These are phyloP conservation scores for Aspergillus ellipticus DNA, from an alignment of 495 filamentous ascomycete genomes.

Conservation along the genomic window DNA sequence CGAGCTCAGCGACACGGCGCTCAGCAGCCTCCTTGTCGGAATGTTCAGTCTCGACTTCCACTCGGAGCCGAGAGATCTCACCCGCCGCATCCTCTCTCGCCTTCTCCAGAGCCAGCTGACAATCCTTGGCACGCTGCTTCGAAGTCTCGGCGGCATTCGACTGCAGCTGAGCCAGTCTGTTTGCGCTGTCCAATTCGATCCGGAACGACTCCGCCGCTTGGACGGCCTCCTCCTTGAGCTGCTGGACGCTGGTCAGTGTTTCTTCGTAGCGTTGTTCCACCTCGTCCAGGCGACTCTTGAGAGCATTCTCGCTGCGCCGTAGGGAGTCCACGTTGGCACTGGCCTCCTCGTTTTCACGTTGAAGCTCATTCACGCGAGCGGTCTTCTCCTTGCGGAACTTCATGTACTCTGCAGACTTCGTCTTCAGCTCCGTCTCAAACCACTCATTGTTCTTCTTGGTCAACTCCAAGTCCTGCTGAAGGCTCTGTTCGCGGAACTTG, in stretches of 20 bases:
- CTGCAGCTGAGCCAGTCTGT: slow-evolving; percentile 79
- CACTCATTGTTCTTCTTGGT: slow-evolving; percentile 87
- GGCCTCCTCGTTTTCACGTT: slow-evolving; percentile 83
- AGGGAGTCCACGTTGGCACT: slow-evolving; percentile 70
- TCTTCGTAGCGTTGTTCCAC: slow-evolving; percentile 84
- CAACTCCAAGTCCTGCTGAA: slow-evolving; percentile 84
- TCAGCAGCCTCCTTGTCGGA: slow-evolving; percentile 67
- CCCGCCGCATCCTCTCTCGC: slow-evolving; percentile 76
- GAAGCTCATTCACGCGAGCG: slow-evolving; percentile 77
- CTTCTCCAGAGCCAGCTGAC: slow-evolving; percentile 71
- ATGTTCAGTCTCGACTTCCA: slow-evolving; percentile 79
- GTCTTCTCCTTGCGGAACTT: slow-evolving; percentile 95
- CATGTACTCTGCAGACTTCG: slow-evolving; percentile 75
- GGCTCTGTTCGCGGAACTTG: slow-evolving; percentile 81
- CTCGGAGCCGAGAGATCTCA: slow-evolving; percentile 71
- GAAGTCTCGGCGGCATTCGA: slow-evolving; percentile 78
- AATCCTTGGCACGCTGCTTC: slow-evolving; percentile 74
- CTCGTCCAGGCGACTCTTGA: slow-evolving; percentile 78
- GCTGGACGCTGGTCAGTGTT: slow-evolving; percentile 71
- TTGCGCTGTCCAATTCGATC: slow-evolving; percentile 74
- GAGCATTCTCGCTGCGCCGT: slow-evolving; percentile 69
- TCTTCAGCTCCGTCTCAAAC: slow-evolving; percentile 85
- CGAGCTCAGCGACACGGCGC: slow-evolving; percentile 67
- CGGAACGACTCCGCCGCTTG: slow-evolving; percentile 76
- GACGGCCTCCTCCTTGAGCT: slow-evolving; percentile 76